phyloP scores from a whole-genome alignment of 2,329 filamentous ascomycete species.

The Boeremia exigua region DNA sequence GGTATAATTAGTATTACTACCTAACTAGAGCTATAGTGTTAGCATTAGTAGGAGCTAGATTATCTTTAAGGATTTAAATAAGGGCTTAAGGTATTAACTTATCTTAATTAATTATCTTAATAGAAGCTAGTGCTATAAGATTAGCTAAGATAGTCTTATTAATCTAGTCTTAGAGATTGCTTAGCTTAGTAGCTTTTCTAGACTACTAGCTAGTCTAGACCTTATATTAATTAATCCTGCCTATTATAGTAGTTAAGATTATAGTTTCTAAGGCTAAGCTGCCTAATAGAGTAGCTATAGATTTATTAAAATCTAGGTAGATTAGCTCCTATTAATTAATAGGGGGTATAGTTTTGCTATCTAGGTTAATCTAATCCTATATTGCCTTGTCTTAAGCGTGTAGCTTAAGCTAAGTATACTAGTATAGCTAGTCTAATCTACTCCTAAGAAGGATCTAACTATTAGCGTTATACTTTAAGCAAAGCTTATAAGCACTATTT shows the following conservation, averaged over 20 bases:
- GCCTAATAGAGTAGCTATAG: too few species aligned
- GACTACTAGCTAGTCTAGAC: background rate
- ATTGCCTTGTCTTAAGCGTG: background rate
- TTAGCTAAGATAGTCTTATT: background rate
- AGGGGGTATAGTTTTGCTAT: background rate
- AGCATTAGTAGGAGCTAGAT: too few species aligned
- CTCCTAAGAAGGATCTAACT: background rate
- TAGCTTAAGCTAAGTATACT: background rate
- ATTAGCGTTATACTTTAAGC: too few species aligned
- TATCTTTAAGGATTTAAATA: too few species aligned
- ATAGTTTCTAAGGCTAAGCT: background rate
- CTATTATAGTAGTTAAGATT: background rate
- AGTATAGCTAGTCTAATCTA: background rate
- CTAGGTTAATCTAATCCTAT: background rate
- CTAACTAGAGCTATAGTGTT: too few species aligned
- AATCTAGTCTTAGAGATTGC: background rate
- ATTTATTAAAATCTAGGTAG: background rate
- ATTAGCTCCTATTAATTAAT: too few species aligned
- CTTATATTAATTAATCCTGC: background rate
- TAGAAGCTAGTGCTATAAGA: too few species aligned
- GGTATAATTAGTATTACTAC: too few species aligned
- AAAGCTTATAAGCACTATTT: too few species aligned
- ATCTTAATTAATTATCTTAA: too few species aligned
- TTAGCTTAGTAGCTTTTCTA: background rate
- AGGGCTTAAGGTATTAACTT: too few species aligned